Evolutionary conservation across 1,284 basidiomycete species (phyloP).

Genomic region (Moesziomyces globuligerus): DNA sequence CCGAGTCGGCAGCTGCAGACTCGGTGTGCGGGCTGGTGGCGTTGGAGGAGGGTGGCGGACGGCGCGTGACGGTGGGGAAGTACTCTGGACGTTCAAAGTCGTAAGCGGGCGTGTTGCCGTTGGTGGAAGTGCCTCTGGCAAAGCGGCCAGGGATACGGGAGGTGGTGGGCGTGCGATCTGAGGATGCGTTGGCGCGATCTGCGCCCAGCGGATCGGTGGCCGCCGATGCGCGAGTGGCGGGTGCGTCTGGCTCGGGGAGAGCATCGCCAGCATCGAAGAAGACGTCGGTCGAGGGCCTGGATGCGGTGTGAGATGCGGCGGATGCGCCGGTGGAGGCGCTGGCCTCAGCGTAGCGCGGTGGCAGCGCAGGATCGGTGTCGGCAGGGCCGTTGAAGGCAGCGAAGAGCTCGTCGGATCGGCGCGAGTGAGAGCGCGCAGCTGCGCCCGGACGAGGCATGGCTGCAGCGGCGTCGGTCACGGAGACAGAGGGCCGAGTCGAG

Average conservation of each 20-base stretch:
- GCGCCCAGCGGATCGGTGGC: conserved; percentile 42
- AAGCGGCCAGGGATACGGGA: conserved; percentile 10
- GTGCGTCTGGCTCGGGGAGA: conserved; percentile 26
- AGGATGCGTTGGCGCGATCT: conserved; percentile 21
- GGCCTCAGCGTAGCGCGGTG: conserved; percentile 27
- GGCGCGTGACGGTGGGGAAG: conserved; percentile 36
- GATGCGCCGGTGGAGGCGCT: conserved; percentile 1
- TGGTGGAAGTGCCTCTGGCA: not conserved
- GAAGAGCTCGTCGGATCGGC: conserved; percentile 36
- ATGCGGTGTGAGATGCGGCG: conserved; percentile 5
- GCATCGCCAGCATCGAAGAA: conserved; percentile 62
- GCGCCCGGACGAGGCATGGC: conserved; percentile 35
- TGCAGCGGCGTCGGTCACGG: not conserved
- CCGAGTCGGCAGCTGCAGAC: not conserved
- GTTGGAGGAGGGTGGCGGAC: conserved; percentile 24
- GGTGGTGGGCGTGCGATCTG: not conserved
- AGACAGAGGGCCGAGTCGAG: too few relatives aligned
- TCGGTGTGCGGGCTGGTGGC: conserved; percentile 20
- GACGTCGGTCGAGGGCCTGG: conserved; percentile 34
- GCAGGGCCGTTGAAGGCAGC: conserved; percentile 37
- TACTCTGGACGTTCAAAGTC: conserved; percentile 61
- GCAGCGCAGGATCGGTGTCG: conserved; percentile 23
- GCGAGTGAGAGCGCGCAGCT: conserved; percentile 18
- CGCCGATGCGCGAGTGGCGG: conserved; percentile 2
- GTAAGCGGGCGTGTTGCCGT: conserved; percentile 30